A percentile compares a stretch with the other conserved stretches of the same genome.
Conservation (phyloP, 257 asterid species). For the Fraxinus anomala region DNA sequence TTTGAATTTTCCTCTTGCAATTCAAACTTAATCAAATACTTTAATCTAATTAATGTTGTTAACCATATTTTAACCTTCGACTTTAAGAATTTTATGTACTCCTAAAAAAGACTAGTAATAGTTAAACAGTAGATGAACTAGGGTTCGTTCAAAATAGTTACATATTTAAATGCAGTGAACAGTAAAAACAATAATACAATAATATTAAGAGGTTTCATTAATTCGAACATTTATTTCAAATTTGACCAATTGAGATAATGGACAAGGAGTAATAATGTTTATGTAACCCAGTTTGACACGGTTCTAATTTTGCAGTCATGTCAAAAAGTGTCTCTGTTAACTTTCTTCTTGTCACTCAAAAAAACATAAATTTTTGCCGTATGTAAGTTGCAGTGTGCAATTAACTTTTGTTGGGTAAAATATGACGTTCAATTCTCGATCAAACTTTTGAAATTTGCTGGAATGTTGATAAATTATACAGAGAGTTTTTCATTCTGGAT, state of each 20-base stretch:
- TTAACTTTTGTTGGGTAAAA: too few relatives aligned
- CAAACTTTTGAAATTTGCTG: too few relatives aligned
- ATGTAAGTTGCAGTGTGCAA: too few relatives aligned
- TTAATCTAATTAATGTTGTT: not conserved
- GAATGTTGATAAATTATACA: too few relatives aligned
- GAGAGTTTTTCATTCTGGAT: too few relatives aligned
- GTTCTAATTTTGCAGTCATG: not conserved
- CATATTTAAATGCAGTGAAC: not conserved
- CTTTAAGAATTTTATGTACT: not conserved
- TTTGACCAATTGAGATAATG: not conserved
- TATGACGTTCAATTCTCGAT: too few relatives aligned
- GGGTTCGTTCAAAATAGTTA: not conserved
- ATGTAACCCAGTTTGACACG: conserved; percentile 2
- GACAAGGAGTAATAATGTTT: not conserved
- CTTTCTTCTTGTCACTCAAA: too few relatives aligned
- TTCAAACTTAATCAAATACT: not conserved
- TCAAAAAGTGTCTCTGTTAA: not conserved
- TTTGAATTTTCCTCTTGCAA: not conserved
- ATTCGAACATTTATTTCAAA: not conserved
- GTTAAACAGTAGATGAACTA: not conserved
- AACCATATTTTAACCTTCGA: not conserved
- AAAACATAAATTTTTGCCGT: too few relatives aligned
- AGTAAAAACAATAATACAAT: not conserved
- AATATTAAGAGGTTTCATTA: not conserved
- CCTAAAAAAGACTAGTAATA: not conserved